Evolutionary conservation across 805 yeast species (phyloP).

Genomic region (Yamadazyma endophytica): DNA sequence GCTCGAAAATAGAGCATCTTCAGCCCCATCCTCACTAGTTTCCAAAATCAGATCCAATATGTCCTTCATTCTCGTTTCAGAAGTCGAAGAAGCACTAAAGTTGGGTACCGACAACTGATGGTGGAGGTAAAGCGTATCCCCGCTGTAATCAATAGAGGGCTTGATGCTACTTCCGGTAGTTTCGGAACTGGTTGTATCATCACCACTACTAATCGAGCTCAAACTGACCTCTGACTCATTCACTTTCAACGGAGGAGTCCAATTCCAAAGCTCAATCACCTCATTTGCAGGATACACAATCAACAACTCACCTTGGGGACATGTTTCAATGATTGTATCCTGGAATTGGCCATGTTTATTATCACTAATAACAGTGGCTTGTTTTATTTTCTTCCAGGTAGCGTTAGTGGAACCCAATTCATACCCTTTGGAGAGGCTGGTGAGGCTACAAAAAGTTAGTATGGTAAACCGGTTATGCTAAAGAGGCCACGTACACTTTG

Average conservation of each 20-base stretch:
- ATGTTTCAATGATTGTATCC: conserved; percentile 18
- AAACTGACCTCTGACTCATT: no score
- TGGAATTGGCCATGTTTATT: conserved; percentile 3
- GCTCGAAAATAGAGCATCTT: no score
- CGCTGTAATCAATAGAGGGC: no score
- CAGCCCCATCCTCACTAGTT: no score
- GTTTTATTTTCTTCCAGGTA: conserved; percentile 39
- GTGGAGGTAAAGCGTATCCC: conserved; percentile 23
- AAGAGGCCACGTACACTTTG: conserved; percentile 15
- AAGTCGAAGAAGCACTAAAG: no score
- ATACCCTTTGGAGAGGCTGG: conserved; percentile 32
- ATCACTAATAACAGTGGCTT: conserved; percentile 18
- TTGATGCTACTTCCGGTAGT: no score
- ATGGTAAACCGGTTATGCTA: neutral
- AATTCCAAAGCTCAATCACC: conserved; percentile 32
- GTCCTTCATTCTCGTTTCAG: conserved; percentile 8
- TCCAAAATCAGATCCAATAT: no score
- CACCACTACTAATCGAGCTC: no score
- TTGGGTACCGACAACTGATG: no score
- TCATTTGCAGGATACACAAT: conserved; percentile 17
- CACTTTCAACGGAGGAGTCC: conserved; percentile 15
- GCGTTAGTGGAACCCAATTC: conserved; percentile 38
- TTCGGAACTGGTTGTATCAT: no score
- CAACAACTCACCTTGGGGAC: conserved; percentile 30
- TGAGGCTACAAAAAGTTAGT: conserved; percentile 7